Conservation (phyloP, 1,284 basidiomycete genomes). For the Gymnopus androsaceus region DNA sequence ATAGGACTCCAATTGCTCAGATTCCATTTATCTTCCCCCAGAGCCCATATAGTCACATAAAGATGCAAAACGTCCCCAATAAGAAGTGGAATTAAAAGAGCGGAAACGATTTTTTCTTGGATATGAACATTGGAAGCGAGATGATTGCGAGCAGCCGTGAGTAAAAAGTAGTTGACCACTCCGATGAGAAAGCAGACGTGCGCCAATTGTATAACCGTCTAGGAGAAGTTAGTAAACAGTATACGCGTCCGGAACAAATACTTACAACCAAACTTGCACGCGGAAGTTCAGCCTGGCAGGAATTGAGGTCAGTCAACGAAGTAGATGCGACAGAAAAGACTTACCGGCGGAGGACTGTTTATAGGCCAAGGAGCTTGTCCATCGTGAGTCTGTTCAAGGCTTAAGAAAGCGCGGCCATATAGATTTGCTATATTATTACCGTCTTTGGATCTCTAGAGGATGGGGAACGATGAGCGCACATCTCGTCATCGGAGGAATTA, state of each 20-base stretch:
- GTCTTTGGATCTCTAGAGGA: constrained; percentile 57
- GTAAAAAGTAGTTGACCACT: constrained; percentile 65
- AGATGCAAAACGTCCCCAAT: constrained; percentile 69
- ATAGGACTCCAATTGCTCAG: constrained; percentile 63
- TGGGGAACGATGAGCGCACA: constrained; percentile 16
- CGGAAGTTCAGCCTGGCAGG: constrained; percentile 41
- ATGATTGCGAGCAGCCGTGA: constrained; percentile 59
- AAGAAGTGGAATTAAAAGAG: constrained; percentile 66
- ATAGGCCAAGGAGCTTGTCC: constrained; percentile 71
- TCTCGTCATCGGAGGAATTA: constrained; percentile 17
- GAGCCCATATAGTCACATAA: constrained; percentile 67
- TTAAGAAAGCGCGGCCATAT: constrained; percentile 16
- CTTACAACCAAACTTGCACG: constrained; percentile 56
- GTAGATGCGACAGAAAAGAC: not conserved
- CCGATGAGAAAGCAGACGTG: constrained; percentile 76
- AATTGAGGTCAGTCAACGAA: not conserved
- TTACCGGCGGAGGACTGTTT: constrained; percentile 44
- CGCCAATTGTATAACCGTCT: constrained; percentile 59
- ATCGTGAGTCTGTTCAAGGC: constrained; percentile 58
- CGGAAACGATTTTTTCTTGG: constrained; percentile 68
- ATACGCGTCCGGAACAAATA: not conserved
- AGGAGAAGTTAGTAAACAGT: not conserved
- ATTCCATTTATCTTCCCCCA: constrained; percentile 67
- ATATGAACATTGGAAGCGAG: constrained; percentile 57
- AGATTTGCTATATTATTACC: constrained; percentile 36